Conservation (phyloP, 495 filamentous ascomycete species). For the Annulohypoxylon stygium region DNA sequence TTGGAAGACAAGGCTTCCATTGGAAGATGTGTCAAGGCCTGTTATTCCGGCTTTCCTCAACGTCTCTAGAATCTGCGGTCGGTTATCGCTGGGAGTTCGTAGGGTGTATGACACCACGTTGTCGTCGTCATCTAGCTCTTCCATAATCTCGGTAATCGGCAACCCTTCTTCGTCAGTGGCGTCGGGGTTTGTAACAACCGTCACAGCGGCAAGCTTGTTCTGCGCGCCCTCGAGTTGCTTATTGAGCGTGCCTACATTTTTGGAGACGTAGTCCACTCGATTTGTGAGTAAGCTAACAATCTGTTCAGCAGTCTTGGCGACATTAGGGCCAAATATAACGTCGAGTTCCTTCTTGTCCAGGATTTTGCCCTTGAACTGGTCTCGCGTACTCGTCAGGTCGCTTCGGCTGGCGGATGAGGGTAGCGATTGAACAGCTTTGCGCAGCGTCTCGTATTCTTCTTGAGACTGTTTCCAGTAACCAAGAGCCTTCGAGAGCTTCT, state of each 20-base stretch:
- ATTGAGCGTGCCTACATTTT: slow-evolving; percentile 77
- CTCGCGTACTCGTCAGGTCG: slow-evolving; percentile 55
- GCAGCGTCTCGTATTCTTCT: slow-evolving; percentile 88
- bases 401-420: slow-evolving; percentile 68
- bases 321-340: slow-evolving; percentile 71
- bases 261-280: slow-evolving; percentile 87
- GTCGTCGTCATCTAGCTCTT: slow-evolving; percentile 92
- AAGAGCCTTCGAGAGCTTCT: slow-evolving; percentile 79
- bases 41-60: slow-evolving; percentile 78
- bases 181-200: slow-evolving; percentile 60
- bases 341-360: slow-evolving; percentile 69
- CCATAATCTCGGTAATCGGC: slow-evolving; percentile 86
- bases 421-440: slow-evolving; percentile 76
- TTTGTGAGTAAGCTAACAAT: slow-evolving; percentile 78
- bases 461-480: slow-evolving; percentile 91
- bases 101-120: slow-evolving; percentile 78
- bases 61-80: slow-evolving; percentile 72
- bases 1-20: slow-evolving; percentile 12
- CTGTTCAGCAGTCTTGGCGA: slow-evolving; percentile 64
- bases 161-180: slow-evolving; percentile 72
- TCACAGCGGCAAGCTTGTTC: slow-evolving; percentile 70
- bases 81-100: slow-evolving; percentile 70
- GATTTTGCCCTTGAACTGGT: slow-evolving; percentile 59
- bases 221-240: slow-evolving; percentile 77
- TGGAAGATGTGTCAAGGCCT: slow-evolving; percentile 56